These are phyloP conservation scores for Hypericum androsaemum DNA, from an alignment of 345 rosid species.

Conservation along the genomic window DNA sequence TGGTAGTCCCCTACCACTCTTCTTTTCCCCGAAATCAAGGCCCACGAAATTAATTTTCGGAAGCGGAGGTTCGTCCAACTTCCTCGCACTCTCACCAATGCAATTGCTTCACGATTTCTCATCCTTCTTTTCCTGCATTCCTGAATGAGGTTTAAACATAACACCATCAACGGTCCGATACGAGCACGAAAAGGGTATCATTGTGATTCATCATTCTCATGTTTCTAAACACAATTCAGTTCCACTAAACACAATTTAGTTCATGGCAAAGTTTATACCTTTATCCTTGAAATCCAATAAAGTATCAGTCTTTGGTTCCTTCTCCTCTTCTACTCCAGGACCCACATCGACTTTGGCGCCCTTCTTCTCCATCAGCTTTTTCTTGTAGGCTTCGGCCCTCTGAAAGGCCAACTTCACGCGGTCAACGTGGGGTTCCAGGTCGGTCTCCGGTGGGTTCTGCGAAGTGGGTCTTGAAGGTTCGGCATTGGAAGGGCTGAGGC, in stretches of 20 bases:
- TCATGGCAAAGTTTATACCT: too few relatives aligned
- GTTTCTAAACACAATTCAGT: too few relatives aligned
- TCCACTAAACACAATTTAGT: too few relatives aligned
- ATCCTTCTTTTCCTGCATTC: conserved; percentile 23
- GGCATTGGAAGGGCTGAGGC: conserved; percentile 18
- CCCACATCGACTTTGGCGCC: background rate
- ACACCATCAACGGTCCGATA: too few relatives aligned
- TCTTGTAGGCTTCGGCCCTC: conserved; percentile 51
- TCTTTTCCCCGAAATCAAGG: conserved; percentile 76
- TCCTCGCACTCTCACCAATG: conserved; percentile 19
- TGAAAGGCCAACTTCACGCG: conserved; percentile 63
- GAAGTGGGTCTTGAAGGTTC: conserved; percentile 19
- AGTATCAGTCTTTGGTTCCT: background rate
- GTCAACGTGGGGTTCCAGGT: conserved; percentile 28
- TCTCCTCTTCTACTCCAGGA: background rate
- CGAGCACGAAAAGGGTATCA: too few relatives aligned
- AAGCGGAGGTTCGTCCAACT: conserved; percentile 36
- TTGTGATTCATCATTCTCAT: too few relatives aligned
- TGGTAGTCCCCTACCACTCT: conserved; percentile 54
- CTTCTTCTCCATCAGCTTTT: conserved; percentile 7
- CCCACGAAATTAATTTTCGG: conserved; percentile 72
- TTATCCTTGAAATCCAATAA: too few relatives aligned
- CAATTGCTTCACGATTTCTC: conserved; percentile 15
- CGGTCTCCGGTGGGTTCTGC: conserved; percentile 10
- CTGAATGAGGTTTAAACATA: conserved; percentile 26